Conservation (phyloP, 2,329 filamentous ascomycete genomes). For the Sporothrix sp. region DNA sequence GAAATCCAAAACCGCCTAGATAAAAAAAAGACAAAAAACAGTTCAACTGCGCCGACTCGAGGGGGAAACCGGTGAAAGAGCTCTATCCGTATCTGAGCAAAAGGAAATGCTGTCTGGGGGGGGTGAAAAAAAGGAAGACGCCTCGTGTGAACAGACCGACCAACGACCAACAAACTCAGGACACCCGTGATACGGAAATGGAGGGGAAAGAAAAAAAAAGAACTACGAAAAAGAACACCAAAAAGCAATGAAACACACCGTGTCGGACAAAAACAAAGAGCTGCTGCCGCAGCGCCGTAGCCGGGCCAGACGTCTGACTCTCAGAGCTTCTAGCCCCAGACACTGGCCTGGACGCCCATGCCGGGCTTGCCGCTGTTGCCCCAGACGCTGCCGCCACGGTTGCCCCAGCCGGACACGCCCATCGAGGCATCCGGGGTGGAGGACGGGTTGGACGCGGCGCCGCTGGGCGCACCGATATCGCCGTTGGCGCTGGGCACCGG, state of each 20-base stretch:
- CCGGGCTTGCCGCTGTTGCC: constrained; percentile 69
- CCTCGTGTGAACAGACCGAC: not conserved
- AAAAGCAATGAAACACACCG: not conserved
- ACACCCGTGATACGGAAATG: too few relatives aligned
- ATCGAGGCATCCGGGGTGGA: constrained; percentile 32
- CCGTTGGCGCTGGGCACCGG: constrained; percentile 33
- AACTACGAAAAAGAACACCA: not conserved
- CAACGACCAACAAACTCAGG: not conserved
- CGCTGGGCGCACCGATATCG: constrained; percentile 32
- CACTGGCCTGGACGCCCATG: constrained; percentile 80
- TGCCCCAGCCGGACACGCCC: constrained; percentile 57
- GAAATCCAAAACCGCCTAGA: not conserved
- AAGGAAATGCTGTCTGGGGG: not conserved
- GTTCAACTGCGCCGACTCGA: constrained; percentile 2
- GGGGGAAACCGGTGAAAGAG: not conserved
- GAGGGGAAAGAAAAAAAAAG: not conserved
- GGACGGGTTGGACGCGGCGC: constrained; percentile 43
- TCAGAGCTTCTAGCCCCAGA: constrained; percentile 62
- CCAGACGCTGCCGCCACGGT: constrained; percentile 67
- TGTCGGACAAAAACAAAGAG: not conserved
- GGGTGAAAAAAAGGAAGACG: not conserved
- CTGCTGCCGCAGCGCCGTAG: too few relatives aligned
- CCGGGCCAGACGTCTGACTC: not conserved
- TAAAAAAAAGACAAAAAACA: not conserved
- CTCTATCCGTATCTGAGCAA: not conserved